phyloP scores from a whole-genome alignment of 192 early-diverging fungal genomes.

The Phlyctochytrium bullatum region DNA sequence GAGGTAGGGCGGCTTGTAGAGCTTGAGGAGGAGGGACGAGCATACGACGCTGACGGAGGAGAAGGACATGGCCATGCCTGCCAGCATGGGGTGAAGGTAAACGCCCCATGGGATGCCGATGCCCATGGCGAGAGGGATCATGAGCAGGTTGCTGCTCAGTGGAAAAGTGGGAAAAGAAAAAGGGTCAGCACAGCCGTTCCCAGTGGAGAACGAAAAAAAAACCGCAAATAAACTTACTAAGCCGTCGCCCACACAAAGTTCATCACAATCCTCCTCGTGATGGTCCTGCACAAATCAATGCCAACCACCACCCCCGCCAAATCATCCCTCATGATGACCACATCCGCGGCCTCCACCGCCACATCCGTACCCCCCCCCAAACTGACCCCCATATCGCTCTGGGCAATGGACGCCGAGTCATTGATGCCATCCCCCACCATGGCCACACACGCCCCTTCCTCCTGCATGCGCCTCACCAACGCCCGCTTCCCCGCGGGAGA shows the following conservation, averaged over 20 bases:
- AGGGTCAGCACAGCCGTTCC: neutral
- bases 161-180: neutral
- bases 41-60: constrained; percentile 89
- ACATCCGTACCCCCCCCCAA: constrained; percentile 91
- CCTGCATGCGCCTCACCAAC: constrained; percentile 73
- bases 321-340: constrained; percentile 90
- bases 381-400: constrained; percentile 84
- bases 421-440: constrained; percentile 98
- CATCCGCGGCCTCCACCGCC: constrained; percentile 89
- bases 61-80: constrained; percentile 92
- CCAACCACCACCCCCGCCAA: constrained; percentile 82
- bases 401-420: constrained; percentile 87
- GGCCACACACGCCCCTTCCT: constrained; percentile 57
- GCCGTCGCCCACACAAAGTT: constrained; percentile 87
- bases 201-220: neutral
- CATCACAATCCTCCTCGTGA: constrained; percentile 79
- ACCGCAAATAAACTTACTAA: constrained; percentile 17
- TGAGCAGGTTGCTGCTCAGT: constrained; percentile 66
- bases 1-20: constrained; percentile 42
- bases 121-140: constrained; percentile 94
- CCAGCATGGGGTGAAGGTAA: constrained; percentile 85
- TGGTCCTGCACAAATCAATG: constrained; percentile 77
- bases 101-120: constrained; percentile 80
- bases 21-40: constrained; percentile 81
- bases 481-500: constrained; percentile 86